These are phyloP conservation scores for Phytopythium chamaehyphon DNA, from an alignment of 352 stramenopile genomes.

Conservation along the genomic window DNA sequence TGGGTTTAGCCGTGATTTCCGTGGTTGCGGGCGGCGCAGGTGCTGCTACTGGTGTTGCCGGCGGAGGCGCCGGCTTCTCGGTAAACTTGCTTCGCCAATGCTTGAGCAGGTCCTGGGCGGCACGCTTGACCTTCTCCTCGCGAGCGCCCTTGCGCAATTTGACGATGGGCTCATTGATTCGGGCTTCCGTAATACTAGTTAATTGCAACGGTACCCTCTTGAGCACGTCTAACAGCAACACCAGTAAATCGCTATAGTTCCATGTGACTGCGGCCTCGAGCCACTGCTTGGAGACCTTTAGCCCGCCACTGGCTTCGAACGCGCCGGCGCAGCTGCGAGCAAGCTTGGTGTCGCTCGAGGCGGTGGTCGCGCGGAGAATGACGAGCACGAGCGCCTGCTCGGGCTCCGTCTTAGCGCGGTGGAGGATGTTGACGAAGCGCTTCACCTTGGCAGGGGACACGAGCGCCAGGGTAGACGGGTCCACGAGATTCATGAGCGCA, in stretches of 20 bases:
- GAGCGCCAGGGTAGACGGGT: slow-evolving; percentile 42
- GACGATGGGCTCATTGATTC: slow-evolving; percentile 88
- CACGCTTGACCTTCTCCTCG: slow-evolving; percentile 74
- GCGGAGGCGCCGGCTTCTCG: slow-evolving; percentile 38
- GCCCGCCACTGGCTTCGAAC: slow-evolving; percentile 69
- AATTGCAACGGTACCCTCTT: slow-evolving; percentile 80
- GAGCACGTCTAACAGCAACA: slow-evolving; percentile 77
- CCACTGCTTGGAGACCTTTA: slow-evolving; percentile 77
- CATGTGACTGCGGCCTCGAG: slow-evolving; percentile 73
- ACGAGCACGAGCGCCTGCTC: slow-evolving; percentile 70
- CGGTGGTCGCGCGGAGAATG: slow-evolving; percentile 63
- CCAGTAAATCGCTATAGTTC: slow-evolving; percentile 77
- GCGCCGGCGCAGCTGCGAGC: slow-evolving; percentile 45
- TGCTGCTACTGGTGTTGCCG: slow-evolving; percentile 9
- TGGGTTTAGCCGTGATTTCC: not conserved
- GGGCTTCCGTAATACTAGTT: slow-evolving; percentile 82
- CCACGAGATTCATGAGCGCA: slow-evolving; percentile 51
- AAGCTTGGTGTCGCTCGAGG: slow-evolving; percentile 48
- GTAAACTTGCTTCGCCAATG: slow-evolving; percentile 82
- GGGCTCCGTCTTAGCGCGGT: slow-evolving; percentile 58
- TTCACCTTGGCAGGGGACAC: slow-evolving; percentile 40
- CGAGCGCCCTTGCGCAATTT: slow-evolving; percentile 75
- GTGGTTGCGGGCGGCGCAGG: not conserved
- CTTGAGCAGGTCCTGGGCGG: slow-evolving; percentile 82
- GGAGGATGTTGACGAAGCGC: slow-evolving; percentile 58